Conservation (phyloP, 2,329 filamentous ascomycete species). For the Trichoderma pleuroti region DNA sequence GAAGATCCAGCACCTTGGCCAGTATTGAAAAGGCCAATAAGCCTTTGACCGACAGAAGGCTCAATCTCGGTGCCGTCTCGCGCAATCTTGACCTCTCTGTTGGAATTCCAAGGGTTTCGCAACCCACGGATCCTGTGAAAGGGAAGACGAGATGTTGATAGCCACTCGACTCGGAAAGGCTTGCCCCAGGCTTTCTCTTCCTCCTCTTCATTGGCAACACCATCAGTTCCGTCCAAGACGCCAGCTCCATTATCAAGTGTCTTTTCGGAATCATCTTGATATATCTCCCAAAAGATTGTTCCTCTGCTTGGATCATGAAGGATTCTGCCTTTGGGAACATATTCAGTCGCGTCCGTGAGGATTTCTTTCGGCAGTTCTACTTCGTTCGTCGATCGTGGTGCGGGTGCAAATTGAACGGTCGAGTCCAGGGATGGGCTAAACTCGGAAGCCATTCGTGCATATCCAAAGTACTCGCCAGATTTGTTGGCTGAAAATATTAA, state of each 20-base stretch:
- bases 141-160: slow-evolving; percentile 76
- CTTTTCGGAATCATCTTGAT: slow-evolving; percentile 53
- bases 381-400: slow-evolving; percentile 55
- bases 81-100: slow-evolving; percentile 93
- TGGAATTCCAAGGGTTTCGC: slow-evolving; percentile 91
- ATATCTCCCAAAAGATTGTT: slow-evolving; percentile 94
- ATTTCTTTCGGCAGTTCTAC: slow-evolving; percentile 75
- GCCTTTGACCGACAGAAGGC: slow-evolving; percentile 69
- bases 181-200: slow-evolving; percentile 70
- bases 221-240: slow-evolving; percentile 37
- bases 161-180: slow-evolving; percentile 87
- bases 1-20: slow-evolving; percentile 40
- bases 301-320: slow-evolving; percentile 92
- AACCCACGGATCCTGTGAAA: slow-evolving; percentile 87
- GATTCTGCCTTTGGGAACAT: slow-evolving; percentile 76
- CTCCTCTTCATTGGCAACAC: slow-evolving; percentile 36
- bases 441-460: slow-evolving; percentile 81
- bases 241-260: slow-evolving; percentile 45
- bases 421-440: slow-evolving; percentile 74
- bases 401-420: slow-evolving; percentile 66
- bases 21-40: slow-evolving; percentile 75
- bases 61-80: slow-evolving; percentile 92
- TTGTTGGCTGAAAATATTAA: slow-evolving; percentile 96
- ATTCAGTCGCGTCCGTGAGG: slow-evolving; percentile 71
- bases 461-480: slow-evolving; percentile 94